A percentile compares a stretch with the other conserved stretches of the same genome.
These are phyloP conservation scores for Barnettozyma pratensis DNA, from an alignment of 805 yeast genomes.

Conservation along the genomic window DNA sequence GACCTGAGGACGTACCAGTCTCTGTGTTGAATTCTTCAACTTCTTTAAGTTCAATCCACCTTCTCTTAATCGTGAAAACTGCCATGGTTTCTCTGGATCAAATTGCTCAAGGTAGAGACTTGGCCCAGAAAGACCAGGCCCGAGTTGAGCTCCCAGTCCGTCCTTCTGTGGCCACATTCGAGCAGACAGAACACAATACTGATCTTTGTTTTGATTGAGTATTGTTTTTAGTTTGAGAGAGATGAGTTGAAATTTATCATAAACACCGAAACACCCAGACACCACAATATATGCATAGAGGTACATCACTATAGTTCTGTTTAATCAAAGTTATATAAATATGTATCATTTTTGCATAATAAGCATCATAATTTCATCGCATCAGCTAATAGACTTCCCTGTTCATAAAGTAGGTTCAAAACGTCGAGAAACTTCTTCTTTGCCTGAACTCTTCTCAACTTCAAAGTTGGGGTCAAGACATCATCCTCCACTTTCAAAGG, in stretches of 20 bases:
- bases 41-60: conserved; percentile 17
- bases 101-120: conserved; percentile 16
- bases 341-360: not conserved
- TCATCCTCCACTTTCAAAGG: conserved; percentile 60
- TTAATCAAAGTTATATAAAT: too few species aligned
- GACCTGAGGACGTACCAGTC: conserved; percentile 8
- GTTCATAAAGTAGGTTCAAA: conserved; percentile 41
- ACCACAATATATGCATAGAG: not conserved
- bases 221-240: not conserved
- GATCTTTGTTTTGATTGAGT: not conserved
- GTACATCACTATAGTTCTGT: too few species aligned
- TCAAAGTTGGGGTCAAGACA: conserved; percentile 63
- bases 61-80: conserved; percentile 24
- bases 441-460: conserved; percentile 45
- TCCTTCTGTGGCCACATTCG: conserved; percentile 36
- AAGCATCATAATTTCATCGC: conserved; percentile 1
- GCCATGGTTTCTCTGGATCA: conserved; percentile 19
- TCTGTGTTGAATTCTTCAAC: conserved; percentile 10
- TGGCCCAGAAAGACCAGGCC: conserved; percentile 38
- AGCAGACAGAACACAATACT: too few species aligned
- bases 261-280: not conserved
- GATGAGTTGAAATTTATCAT: not conserved
- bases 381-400: conserved; percentile 31
- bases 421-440: conserved; percentile 36
- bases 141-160: conserved; percentile 38